These are phyloP conservation scores for Samsoniella hepiali DNA, from an alignment of 2,329 filamentous ascomycete species.

Conservation along the genomic window DNA sequence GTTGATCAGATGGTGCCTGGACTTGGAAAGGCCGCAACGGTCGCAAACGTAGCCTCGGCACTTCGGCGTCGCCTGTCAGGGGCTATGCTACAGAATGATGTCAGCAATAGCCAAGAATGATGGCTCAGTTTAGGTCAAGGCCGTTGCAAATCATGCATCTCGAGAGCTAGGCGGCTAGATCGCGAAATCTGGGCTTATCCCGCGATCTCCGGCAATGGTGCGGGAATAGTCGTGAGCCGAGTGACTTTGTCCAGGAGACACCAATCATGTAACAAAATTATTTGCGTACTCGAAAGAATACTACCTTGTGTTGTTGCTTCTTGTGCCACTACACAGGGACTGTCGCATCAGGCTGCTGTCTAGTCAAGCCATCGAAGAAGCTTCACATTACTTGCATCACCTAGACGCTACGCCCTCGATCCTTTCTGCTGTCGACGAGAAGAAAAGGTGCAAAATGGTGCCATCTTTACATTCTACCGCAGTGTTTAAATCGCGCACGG, in stretches of 20 bases:
- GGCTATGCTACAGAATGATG: not conserved
- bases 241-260: not conserved
- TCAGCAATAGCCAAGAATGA: not conserved
- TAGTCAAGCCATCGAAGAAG: not conserved
- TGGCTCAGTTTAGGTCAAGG: not conserved
- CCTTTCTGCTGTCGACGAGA: too few species aligned
- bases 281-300: too few species aligned
- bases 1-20: not conserved
- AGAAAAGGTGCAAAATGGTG: not conserved
- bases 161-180: not conserved
- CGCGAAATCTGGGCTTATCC: not conserved
- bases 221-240: not conserved
- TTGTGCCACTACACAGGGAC: not conserved
- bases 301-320: not conserved
- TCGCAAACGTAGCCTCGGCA: not conserved
- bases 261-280: not conserved
- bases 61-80: too few species aligned
- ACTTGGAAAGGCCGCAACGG: not conserved
- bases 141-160: not conserved
- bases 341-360: too few species aligned
- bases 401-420: not conserved
- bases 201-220: slow-evolving; percentile 5
- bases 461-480: not conserved
- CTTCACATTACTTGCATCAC: not conserved
- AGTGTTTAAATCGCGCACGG: not conserved